phyloP scores from a whole-genome alignment of 345 rosid genomes.

The Eucalyptus pauciflora region DNA sequence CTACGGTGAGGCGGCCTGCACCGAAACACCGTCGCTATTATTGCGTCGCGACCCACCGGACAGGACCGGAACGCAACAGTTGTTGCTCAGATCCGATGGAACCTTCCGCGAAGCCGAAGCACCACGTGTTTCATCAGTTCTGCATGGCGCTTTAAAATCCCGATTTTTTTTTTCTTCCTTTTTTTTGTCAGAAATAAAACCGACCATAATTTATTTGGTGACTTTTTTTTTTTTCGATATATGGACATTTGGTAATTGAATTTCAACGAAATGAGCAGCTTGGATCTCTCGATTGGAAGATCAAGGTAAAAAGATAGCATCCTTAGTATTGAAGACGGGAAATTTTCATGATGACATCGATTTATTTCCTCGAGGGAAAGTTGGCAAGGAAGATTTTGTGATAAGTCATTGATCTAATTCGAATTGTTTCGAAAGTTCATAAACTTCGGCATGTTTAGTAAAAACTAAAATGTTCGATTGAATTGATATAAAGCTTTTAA shows the following conservation, averaged over 20 bases:
- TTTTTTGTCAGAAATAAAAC: background rate
- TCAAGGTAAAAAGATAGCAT: background rate
- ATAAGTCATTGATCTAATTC: no score
- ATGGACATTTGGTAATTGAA: background rate
- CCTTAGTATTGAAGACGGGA: fast-evolving
- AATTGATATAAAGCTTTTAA: background rate
- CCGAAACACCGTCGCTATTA: background rate
- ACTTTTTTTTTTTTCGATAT: background rate
- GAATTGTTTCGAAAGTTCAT: no score
- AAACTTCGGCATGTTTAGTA: background rate
- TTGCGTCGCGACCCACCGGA: background rate
- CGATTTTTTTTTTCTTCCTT: background rate
- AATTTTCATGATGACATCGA: background rate
- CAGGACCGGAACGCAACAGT: background rate
- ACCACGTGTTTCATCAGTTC: background rate
- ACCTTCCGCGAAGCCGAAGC: background rate
- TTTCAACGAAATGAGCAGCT: background rate
- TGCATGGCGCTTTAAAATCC: background rate
- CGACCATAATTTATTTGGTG: background rate
- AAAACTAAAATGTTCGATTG: background rate
- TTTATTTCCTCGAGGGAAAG: background rate
- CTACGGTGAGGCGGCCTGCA: background rate
- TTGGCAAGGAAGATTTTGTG: no score
- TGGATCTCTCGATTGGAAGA: background rate
- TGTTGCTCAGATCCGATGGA: background rate